Evolutionary conservation across 1,284 basidiomycete species (phyloP).

Genomic region (Uromyces viciae-fabae): DNA sequence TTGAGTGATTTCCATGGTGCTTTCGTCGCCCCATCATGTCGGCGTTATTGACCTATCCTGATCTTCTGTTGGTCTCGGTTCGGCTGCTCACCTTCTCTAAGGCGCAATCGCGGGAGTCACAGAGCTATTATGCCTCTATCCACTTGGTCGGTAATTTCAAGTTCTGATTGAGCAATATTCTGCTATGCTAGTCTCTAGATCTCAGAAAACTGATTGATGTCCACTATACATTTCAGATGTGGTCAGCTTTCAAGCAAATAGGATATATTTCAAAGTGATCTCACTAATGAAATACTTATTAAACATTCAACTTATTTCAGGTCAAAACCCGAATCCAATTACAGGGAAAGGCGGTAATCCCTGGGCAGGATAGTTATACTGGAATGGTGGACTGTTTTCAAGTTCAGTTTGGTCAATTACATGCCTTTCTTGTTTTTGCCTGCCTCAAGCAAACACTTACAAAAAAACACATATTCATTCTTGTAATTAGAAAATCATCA

Average conservation of each 20-base stretch:
- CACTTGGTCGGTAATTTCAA: constrained; percentile 68
- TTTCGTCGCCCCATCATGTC: background rate
- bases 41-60: background rate
- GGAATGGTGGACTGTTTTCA: constrained; percentile 76
- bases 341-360: constrained; percentile 69
- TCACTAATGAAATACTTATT: too few species aligned
- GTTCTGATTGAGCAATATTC: too few species aligned
- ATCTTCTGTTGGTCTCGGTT: background rate
- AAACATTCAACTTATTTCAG: too few species aligned
- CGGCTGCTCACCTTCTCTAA: background rate
- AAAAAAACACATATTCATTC: background rate
- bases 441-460: background rate
- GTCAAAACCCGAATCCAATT: constrained; percentile 98
- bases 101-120: constrained; percentile 57
- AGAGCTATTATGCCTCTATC: constrained; percentile 88
- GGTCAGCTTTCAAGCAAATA: background rate
- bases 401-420: constrained; percentile 53
- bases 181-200: background rate
- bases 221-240: constrained; percentile 51
- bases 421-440: background rate
- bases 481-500: constrained; percentile 30
- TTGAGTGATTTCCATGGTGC: constrained; percentile 52
- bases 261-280: too few species aligned
- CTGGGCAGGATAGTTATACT: constrained; percentile 55
- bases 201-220: constrained; percentile 51